Evolutionary conservation across 164 flowering plant genomes (phyloP), one percentile per base, ranked within the genome.

Genomic region (Annona cherimola): DNA sequence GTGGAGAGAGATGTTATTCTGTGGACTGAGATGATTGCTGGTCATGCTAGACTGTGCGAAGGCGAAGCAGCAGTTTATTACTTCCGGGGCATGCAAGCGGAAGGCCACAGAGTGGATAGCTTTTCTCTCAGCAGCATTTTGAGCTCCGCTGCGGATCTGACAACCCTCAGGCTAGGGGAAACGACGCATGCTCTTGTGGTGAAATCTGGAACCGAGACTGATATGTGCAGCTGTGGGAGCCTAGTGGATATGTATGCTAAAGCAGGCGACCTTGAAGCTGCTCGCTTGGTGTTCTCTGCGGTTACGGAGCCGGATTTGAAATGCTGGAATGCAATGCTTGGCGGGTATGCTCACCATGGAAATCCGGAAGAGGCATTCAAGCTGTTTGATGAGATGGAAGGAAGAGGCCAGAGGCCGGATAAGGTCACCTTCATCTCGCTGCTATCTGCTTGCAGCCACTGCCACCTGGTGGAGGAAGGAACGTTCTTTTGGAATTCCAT

Each of bases 1-100:
- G 4, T 71, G 12, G 76, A 77, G 45, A 94, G 87, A 77, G 97
- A 94, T 75, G 85, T 75, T 12, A 83, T 94, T 68, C 83, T 91
- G 6, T 90, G 97, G 96, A 94, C 97, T 4, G 98, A 91, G 76
- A 88, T 94, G 95, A 86, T 92, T 68, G 77, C 85, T 4, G 90
- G 93, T 26, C 76, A 84, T 76, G 79, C 88, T n/a, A 85, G 82
- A 78, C 71, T 82, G 65, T 84, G 79, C 1, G 81, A 88, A 61
- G 85, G 85, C 41, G 93, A 86, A 54, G 75, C 60, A 64, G 92
- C 98, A 43, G 65, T 91, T 3, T 78, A 72, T 69, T 83, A 73
- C 71, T 89, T 86, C 81, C 55, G 67, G 67, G 74, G 77, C 59
- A 88, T 94, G 99, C 79, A 70, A 59, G 75, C 60, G 54, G 84